Base-by-base conservation (phyloP, 139 green algal species). In the Penium margaritaceum region DNA sequence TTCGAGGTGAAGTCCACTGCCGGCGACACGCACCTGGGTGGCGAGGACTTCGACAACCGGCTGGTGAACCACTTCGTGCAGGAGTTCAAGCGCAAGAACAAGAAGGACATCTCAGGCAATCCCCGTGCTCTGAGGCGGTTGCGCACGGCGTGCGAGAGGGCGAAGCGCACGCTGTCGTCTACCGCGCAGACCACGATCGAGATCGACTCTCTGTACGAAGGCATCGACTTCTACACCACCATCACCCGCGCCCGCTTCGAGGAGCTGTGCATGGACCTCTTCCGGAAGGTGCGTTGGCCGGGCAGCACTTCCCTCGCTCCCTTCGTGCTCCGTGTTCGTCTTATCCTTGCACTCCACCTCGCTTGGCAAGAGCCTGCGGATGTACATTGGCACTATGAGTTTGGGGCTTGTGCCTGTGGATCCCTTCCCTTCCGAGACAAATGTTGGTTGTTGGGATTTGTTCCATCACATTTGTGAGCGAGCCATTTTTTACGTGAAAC, bases 201-300 rank as follows among this genome's bases (percentile, higher is more conserved):
- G 87, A 90, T 98, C 33, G 94, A 98, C 79, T 91, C 88, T 5
- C 89, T 98, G 62, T 96, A 88, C 67, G 94, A 98, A 85, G 94
- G 94, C 72, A 76, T 96, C 5, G 94, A 99, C 86, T 99, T 98
- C 78, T 93, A 92, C 88, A 89, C 86, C 46, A 90, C 85, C 77
- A 95, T 99, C 85, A 97, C 94, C 12, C 87, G 93, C 36, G 94
- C 93, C 1, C 88, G 93, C 43, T 97, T 98, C 65, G 93, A 97
- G 89, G 94, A 99, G 89, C 85, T 98, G 34, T 90, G 88, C 90
- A 97, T 98, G 92, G 92, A 98, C 86, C 78, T 98, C 66, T 98
- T 97, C 89, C 82, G 82, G 27, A 69, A 33, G n/a, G n/a, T n/a
- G n/a, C n/a, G n/a, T n/a, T n/a, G n/a, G n/a, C n/a, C n/a, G n/a